Conservation (phyloP, 2,329 filamentous ascomycete species). For the Colletotrichum shisoi region DNA sequence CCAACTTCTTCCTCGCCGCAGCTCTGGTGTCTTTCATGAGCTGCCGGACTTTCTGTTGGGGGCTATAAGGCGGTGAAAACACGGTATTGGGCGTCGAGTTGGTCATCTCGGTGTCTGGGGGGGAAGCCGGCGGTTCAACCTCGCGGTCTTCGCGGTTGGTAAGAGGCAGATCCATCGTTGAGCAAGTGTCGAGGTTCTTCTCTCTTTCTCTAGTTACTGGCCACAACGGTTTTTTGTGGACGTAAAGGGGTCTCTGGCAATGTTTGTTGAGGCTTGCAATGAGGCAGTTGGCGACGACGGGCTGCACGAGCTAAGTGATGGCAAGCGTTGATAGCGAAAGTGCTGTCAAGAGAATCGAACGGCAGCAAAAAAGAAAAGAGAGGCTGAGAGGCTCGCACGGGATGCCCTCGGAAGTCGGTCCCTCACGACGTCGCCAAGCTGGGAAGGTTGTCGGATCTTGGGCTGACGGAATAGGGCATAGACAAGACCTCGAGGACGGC, state of each 20-base stretch:
- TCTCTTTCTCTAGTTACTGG: neutral
- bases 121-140: slow-evolving; percentile 44
- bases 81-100: slow-evolving; percentile 61
- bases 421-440: slow-evolving; percentile 1
- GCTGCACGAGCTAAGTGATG: neutral
- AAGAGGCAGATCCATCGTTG: slow-evolving; percentile 18
- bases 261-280: neutral
- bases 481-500: slow-evolving; percentile 23
- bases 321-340: neutral
- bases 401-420: neutral
- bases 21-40: slow-evolving; percentile 52
- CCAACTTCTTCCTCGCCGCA: slow-evolving; percentile 59
- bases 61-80: slow-evolving; percentile 57
- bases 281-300: neutral
- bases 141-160: slow-evolving; percentile 42
- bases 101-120: slow-evolving; percentile 42
- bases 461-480: slow-evolving; percentile 31
- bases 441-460: neutral
- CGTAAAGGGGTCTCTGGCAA: neutral
- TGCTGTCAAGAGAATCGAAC: neutral
- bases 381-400: slow-evolving; percentile 2
- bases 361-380: slow-evolving; percentile 10
- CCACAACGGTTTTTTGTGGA: too few relatives aligned
- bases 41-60: slow-evolving; percentile 48
- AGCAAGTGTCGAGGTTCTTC: neutral